phyloP scores from a whole-genome alignment of 2,329 filamentous ascomycete species.

The Penicillium concentricum region DNA sequence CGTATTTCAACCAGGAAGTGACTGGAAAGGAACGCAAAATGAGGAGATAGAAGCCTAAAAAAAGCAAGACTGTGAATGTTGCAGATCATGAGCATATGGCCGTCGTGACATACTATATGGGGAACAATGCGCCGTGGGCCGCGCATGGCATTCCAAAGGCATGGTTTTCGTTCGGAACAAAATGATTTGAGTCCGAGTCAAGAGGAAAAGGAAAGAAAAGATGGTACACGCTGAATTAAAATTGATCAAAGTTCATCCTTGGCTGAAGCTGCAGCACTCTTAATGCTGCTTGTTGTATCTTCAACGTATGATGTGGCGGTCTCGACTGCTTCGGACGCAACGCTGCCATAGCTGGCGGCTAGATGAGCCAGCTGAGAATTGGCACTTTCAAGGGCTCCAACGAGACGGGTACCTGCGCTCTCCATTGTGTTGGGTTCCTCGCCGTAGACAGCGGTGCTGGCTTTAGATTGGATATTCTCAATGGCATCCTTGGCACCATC shows the following conservation, averaged over 20 bases:
- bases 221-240: neutral
- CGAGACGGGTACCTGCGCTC: conserved; percentile 32
- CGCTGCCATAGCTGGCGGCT: conserved; percentile 32
- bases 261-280: conserved; percentile 41
- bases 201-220: conserved; percentile 6
- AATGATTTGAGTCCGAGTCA: conserved; percentile 6
- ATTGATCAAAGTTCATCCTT: conserved; percentile 27
- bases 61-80: conserved; percentile 27
- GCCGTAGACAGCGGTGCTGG: conserved; percentile 58
- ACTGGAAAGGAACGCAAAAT: conserved; percentile 5
- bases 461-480: conserved; percentile 54
- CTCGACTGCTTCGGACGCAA: conserved; percentile 35
- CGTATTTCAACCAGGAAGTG: conserved; percentile 4
- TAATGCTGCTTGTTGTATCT: conserved; percentile 47
- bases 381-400: conserved; percentile 37
- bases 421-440: conserved; percentile 41
- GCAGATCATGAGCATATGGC: conserved; percentile 23
- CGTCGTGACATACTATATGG: conserved; percentile 36
- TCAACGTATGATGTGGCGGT: conserved; percentile 45
- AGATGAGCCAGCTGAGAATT: conserved; percentile 33
- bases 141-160: conserved; percentile 16
- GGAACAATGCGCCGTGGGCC: conserved; percentile 30
- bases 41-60: conserved; percentile 10
- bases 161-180: conserved; percentile 2
- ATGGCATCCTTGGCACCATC: conserved; percentile 56